Conservation (phyloP, 345 rosid species). For the Salix purpurea region DNA sequence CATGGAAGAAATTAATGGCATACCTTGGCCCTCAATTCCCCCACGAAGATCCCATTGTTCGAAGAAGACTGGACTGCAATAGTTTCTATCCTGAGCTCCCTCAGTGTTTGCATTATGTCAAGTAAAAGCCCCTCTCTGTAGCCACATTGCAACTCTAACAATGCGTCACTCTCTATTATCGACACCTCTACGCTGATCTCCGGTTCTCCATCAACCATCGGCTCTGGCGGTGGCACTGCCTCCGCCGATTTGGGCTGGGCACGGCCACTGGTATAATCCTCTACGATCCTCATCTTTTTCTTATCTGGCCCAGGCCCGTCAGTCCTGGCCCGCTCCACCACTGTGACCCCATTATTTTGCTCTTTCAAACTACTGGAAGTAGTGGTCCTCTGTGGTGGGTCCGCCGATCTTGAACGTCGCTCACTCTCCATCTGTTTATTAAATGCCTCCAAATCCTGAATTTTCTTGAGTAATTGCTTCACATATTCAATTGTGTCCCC, state of each 20-base stretch:
- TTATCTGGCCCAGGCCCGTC: constrained; percentile 29
- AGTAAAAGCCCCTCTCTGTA: constrained; percentile 75
- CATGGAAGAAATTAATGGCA: neutral
- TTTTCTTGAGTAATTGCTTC: constrained; percentile 73
- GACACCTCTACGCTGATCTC: constrained; percentile 72
- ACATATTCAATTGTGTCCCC: constrained; percentile 95
- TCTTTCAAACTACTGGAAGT: constrained; percentile 29
- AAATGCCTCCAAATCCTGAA: constrained; percentile 66
- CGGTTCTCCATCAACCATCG: neutral
- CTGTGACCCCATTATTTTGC: constrained; percentile 28
- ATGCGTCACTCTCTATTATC: constrained; percentile 77
- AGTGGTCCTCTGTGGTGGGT: constrained; percentile 23
- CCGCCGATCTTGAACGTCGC: constrained; percentile 28
- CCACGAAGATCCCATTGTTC: constrained; percentile 45
- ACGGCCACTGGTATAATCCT: constrained; percentile 24
- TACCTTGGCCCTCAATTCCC: constrained; percentile 92
- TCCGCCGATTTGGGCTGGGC: constrained; percentile 47
- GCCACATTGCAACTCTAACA: constrained; percentile 75
- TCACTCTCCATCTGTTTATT: constrained; percentile 51
- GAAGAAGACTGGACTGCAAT: constrained; percentile 63
- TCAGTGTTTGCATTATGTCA: constrained; percentile 66
- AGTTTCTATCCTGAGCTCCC: constrained; percentile 68
- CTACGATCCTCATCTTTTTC: constrained; percentile 54
- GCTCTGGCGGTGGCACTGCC: constrained; percentile 1
- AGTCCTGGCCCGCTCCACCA: constrained; percentile 35